Base-by-base conservation (phyloP, 495 filamentous ascomycete species). In the Trichoderma reesei region DNA sequence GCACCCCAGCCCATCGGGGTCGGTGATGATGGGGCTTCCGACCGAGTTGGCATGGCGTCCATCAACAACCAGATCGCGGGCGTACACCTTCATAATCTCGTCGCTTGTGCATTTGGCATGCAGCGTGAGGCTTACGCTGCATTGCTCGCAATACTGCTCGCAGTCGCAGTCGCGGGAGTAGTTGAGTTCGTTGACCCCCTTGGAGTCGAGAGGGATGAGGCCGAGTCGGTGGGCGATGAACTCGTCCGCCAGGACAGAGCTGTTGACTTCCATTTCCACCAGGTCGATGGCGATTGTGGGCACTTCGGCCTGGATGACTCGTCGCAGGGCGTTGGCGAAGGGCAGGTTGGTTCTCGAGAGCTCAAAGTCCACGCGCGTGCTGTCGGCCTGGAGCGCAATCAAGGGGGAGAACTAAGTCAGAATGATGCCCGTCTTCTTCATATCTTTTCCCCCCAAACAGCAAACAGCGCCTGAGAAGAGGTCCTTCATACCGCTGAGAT, bases 111-210 rank as follows among this genome's bases (percentile, higher is more conserved):
- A 98, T 65, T 88, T 86, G 41, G 91, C 91, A 69, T 95, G 84
- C 39, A 98, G 82, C 11, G 80, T 84, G 2, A 98, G 82, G 37
- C 84, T 89, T 48, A 97, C 90, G 70, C 87, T 89, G 79, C 94
- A 98, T 63, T 86, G 82, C 66, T 93, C 88, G 78, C 94, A 98
- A 79, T 91, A 88, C 67, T 90, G 85, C 61, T 96, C 92, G 79
- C 94, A 98, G 67, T 93, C 90, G 79, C 94, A 98, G 74, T 98
- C 94, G 63, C 93, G 87, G n/a, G 88, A 88, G 78, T 96, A 96
- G 64, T 87, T 79, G 37, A 98, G 82, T 63, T 85, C 79, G 61
- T 97, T 91, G 72, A 92, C 87, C 70, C 89, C 87, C 65, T 88
- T 87, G 56, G 90, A 88, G 74, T 87, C 87, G 9, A 98, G 84